A percentile compares a stretch with the other conserved stretches of the same genome.
Evolutionary conservation across 208 protist genomes (phyloP).

Genomic region (Jaenimonas drosophilae): DNA sequence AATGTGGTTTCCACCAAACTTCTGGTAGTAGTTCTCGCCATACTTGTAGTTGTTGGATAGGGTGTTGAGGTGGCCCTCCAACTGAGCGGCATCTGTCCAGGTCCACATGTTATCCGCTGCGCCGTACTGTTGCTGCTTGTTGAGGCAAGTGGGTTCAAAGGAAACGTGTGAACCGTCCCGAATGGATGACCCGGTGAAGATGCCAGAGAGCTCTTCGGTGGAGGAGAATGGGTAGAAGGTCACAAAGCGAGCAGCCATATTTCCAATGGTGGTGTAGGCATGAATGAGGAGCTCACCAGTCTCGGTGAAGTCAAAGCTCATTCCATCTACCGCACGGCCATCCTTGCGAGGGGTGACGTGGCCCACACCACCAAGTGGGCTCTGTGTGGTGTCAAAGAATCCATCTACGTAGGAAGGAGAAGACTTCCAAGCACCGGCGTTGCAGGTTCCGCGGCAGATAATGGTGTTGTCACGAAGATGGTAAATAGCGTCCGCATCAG

Average conservation of each 20-base stretch:
- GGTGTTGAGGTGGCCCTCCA: conserved; percentile 42
- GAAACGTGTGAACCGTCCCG: conserved; percentile 37
- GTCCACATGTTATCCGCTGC: conserved; percentile 41
- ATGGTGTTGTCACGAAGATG: conserved; percentile 41
- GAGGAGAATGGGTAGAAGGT: conserved; percentile 62
- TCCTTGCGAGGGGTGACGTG: conserved; percentile 40
- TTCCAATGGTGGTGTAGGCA: conserved; percentile 65
- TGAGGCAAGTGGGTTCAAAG: conserved; percentile 66
- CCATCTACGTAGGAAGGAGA: conserved; percentile 7
- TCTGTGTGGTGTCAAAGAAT: conserved; percentile 30
- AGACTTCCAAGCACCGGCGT: conserved; percentile 40
- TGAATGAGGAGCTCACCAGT: conserved; percentile 44
- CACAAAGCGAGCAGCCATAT: conserved; percentile 77
- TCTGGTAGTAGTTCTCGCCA: conserved; percentile 86
- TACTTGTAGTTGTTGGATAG: conserved; percentile 34
- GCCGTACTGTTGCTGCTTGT: conserved; percentile 47
- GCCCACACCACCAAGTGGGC: conserved; percentile 5
- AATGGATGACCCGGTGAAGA: conserved; percentile 23
- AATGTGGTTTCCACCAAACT: conserved; percentile 81
- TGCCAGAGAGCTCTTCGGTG: conserved; percentile 5
- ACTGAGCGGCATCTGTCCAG: conserved; percentile 27
- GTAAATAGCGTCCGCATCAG: conserved; percentile 22
- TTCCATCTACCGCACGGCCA: conserved; percentile 21
- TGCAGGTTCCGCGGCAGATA: conserved; percentile 71
- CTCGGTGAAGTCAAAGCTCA: conserved; percentile 57